These are phyloP conservation scores for Chrysanthemum lavandulifolium DNA, from an alignment of 129 eudicot species.

Conservation along the genomic window DNA sequence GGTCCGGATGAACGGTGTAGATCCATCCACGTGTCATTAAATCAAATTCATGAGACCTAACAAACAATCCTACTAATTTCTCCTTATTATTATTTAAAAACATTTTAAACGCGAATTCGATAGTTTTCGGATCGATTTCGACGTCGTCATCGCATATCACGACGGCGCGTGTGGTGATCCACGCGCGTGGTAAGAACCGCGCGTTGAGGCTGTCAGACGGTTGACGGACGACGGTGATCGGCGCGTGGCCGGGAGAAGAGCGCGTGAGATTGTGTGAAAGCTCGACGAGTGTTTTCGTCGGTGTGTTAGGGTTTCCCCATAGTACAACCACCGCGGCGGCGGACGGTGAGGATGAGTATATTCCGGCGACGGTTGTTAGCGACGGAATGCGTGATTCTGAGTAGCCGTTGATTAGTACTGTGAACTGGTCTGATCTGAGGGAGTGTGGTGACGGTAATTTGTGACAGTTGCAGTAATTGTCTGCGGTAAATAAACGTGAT, in stretches of 20 bases:
- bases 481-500: constrained; percentile 13
- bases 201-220: constrained; percentile 58
- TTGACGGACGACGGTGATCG: constrained; percentile 56
- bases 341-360: constrained; percentile 53
- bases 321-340: constrained; percentile 54
- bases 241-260: constrained; percentile 48
- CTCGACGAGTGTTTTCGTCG: constrained; percentile 30
- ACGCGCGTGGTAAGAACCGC: constrained; percentile 64
- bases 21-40: constrained; percentile 53
- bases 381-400: constrained; percentile 74
- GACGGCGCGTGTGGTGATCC: constrained; percentile 66
- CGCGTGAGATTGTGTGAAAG: constrained; percentile 60
- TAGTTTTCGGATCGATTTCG: constrained; percentile 43
- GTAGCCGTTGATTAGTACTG: constrained; percentile 79
- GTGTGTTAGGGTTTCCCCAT: constrained; percentile 83
- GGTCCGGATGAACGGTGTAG: constrained; percentile 69
- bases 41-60: constrained; percentile 80
- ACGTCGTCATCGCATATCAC: constrained; percentile 86
- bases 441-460: constrained; percentile 35
- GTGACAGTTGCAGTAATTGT: constrained; percentile 35
- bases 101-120: constrained; percentile 56
- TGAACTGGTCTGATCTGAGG: constrained; percentile 73
- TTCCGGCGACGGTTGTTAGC: constrained; percentile 51
- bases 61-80: constrained; percentile 64
- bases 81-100: constrained; percentile 53